These are phyloP conservation scores for Cercospora zeae-maydis DNA, from an alignment of 2,329 filamentous ascomycete species.

Conservation along the genomic window DNA sequence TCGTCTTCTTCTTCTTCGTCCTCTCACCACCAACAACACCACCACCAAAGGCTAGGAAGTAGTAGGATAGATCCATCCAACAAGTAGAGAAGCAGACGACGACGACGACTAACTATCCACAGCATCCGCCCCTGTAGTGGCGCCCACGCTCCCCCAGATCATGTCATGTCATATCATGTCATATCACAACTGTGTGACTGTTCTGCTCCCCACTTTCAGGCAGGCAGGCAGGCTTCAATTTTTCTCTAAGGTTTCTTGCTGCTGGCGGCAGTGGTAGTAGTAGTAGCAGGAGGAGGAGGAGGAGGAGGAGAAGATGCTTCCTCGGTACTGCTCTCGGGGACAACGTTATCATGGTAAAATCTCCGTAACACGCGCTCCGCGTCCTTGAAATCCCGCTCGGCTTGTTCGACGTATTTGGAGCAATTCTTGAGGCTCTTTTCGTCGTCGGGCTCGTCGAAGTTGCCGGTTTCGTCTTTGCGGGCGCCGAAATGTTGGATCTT, in stretches of 20 bases:
- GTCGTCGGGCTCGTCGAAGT: conserved; percentile 61
- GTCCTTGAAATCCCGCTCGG: conserved; percentile 73
- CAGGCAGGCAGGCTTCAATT: too few species aligned
- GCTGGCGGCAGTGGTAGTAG: neutral
- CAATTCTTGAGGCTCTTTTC: conserved; percentile 67
- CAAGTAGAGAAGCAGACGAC: neutral
- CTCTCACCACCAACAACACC: neutral
- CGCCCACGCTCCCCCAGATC: neutral
- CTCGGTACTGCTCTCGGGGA: neutral
- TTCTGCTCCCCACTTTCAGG: neutral
- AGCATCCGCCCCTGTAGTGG: neutral
- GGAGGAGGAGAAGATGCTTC: neutral
- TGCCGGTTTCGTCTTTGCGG: conserved; percentile 73
- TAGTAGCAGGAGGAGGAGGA: too few species aligned
- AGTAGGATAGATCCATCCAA: neutral
- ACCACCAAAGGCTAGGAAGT: neutral
- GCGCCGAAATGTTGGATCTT: conserved; percentile 93
- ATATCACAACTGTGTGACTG: neutral
- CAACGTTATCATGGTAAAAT: conserved; percentile 55
- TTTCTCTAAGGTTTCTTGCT: neutral
- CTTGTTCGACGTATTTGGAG: conserved; percentile 62
- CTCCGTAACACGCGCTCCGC: conserved; percentile 66
- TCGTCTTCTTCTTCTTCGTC: neutral
- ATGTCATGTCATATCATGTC: neutral
- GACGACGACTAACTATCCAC: neutral